Conservation (phyloP, 768 basidiomycete genomes). For the Rhodotorula sphaerocarpa region DNA sequence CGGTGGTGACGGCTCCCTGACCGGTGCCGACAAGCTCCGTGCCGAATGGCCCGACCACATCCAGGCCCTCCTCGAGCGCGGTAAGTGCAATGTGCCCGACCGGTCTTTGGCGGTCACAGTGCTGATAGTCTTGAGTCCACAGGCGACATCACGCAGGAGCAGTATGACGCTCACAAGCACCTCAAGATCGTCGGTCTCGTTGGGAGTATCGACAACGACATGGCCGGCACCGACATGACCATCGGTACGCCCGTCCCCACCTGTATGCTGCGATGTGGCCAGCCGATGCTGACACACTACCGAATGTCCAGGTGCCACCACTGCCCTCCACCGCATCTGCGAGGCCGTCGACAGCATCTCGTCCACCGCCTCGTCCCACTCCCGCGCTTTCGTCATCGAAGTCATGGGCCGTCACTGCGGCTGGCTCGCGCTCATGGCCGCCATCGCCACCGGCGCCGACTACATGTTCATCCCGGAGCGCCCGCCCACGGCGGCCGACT, state of each 20-base stretch:
- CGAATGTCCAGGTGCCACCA: conserved; percentile 54
- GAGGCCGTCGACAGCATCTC: conserved; percentile 98
- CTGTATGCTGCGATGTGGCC: background rate
- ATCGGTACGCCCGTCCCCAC: conserved; percentile 56
- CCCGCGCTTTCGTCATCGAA: conserved; percentile 93
- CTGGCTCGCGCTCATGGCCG: conserved; percentile 92
- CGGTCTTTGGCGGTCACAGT: too few species aligned
- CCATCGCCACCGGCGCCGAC: conserved; percentile 86
- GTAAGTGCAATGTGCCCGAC: too few species aligned
- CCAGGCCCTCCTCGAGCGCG: conserved; percentile 56
- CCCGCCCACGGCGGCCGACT: conserved; percentile 66
- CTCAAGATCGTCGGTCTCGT: conserved; percentile 97
- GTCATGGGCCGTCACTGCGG: conserved; percentile 99
- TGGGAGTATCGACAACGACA: conserved; percentile 98
- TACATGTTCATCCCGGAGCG: conserved; percentile 96
- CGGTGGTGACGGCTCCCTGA: conserved; percentile 93
- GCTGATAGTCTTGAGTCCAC: background rate
- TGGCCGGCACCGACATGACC: conserved; percentile 94
- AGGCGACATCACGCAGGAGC: conserved; percentile 68
- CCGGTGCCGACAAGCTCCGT: conserved; percentile 88
- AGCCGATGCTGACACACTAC: too few species aligned
- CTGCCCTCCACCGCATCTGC: conserved; percentile 91
- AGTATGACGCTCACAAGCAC: conserved; percentile 64
- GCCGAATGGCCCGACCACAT: conserved; percentile 89
- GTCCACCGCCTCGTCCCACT: conserved; percentile 90